Conservation (phyloP, 495 filamentous ascomycete genomes). For the Penicillium waksmanii region DNA sequence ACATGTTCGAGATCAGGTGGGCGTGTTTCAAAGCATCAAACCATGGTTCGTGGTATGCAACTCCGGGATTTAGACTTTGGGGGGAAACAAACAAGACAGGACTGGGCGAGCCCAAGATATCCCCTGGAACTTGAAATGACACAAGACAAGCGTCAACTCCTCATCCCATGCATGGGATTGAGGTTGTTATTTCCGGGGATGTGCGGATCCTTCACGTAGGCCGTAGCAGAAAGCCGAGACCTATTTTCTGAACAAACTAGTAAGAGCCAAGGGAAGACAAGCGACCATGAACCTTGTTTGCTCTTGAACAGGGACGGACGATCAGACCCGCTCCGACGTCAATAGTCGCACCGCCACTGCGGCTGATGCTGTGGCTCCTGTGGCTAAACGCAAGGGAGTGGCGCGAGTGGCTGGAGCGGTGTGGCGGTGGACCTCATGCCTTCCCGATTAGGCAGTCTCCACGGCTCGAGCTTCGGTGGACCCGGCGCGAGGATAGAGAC, state of each 20-base stretch:
- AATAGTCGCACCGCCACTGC: slow-evolving; percentile 30
- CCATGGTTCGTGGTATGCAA: not conserved
- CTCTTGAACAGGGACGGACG: slow-evolving; percentile 1
- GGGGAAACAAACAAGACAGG: not conserved
- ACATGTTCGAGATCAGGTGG: not conserved
- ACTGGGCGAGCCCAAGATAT: not conserved
- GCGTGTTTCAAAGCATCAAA: not conserved
- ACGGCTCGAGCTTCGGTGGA: slow-evolving; percentile 1
- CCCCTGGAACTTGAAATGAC: not conserved
- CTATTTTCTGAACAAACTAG: too few relatives aligned
- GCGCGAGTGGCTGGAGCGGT: slow-evolving; percentile 25
- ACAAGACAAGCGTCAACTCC: not conserved
- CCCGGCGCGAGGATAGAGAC: slow-evolving; percentile 1
- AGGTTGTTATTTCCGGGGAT: not conserved
- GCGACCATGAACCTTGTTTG: slow-evolving; percentile 9
- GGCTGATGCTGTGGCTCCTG: slow-evolving; percentile 27
- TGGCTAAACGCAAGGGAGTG: slow-evolving; percentile 29
- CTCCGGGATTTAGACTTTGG: slow-evolving; percentile 1
- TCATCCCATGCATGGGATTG: not conserved
- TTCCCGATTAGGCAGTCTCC: slow-evolving; percentile 20
- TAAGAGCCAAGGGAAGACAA: slow-evolving; percentile 12
- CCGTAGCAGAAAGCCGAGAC: not conserved
- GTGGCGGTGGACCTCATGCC: slow-evolving; percentile 25
- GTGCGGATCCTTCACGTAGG: not conserved
- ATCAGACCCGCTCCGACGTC: slow-evolving; percentile 10